phyloP scores from a whole-genome alignment of 2,329 filamentous ascomycete genomes.

The Cadophora sp. region DNA sequence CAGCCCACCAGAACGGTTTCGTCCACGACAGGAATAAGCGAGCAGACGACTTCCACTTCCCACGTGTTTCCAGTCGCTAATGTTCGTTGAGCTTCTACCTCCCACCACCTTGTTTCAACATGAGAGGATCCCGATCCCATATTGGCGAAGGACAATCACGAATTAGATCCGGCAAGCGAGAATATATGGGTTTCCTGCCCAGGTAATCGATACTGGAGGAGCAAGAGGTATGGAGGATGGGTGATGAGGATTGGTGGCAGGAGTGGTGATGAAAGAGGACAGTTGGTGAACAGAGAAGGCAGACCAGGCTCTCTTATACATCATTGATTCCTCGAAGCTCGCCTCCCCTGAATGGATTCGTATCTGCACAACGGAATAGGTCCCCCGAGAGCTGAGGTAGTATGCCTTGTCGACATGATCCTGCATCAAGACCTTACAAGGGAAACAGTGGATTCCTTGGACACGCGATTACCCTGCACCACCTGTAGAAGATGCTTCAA shows the following conservation, averaged over 20 bases:
- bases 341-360: not conserved
- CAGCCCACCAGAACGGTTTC: not conserved
- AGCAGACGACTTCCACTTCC: slow-evolving; percentile 9
- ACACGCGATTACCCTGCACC: not conserved
- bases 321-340: not conserved
- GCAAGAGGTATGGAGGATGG: not conserved
- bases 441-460: not conserved
- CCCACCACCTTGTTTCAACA: not conserved
- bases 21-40: slow-evolving; percentile 1
- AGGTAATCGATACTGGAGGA: not conserved
- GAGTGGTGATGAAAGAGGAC: not conserved
- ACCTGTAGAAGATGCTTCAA: too few relatives aligned
- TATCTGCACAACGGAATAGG: not conserved
- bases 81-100: slow-evolving; percentile 6
- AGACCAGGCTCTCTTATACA: slow-evolving; percentile 2
- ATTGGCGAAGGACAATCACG: not conserved
- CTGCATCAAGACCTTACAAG: not conserved
- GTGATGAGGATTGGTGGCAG: not conserved
- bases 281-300: not conserved
- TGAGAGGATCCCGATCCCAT: slow-evolving; percentile 11
- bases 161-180: not conserved
- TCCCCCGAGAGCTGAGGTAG: slow-evolving; percentile 6
- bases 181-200: not conserved
- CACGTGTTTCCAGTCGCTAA: not conserved
- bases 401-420: slow-evolving; percentile 2